Conservation (phyloP, 2,329 filamentous ascomycete species). For the Hypomyces perniciosus region DNA sequence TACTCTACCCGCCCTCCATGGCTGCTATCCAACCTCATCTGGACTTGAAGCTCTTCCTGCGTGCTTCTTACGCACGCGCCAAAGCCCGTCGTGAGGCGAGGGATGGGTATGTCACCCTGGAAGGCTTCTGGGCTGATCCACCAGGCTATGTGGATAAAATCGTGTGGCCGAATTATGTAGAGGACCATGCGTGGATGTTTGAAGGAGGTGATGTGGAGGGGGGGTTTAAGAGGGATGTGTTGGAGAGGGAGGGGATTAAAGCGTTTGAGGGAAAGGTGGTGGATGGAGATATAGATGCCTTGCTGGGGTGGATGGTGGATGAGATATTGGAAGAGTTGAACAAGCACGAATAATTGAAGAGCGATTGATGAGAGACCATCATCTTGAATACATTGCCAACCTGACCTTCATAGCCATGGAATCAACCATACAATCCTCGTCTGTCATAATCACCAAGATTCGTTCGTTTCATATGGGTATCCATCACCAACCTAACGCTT, state of each 20-base stretch:
- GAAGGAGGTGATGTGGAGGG: conserved; percentile 60
- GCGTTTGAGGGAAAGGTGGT: conserved; percentile 42
- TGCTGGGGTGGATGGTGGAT: conserved; percentile 64
- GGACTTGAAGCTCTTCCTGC: conserved; percentile 73
- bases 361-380: background rate
- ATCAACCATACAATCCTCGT: too few species aligned
- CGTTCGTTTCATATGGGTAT: background rate
- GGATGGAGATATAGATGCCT: conserved; percentile 54
- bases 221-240: conserved; percentile 39
- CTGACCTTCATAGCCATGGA: too few species aligned
- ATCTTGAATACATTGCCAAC: too few species aligned
- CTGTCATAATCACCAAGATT: too few species aligned
- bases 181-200: conserved; percentile 77
- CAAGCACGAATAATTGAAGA: conserved; percentile 12
- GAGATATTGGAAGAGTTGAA: conserved; percentile 47
- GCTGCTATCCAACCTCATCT: conserved; percentile 54
- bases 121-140: conserved; percentile 94
- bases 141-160: conserved; percentile 90
- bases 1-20: conserved; percentile 62
- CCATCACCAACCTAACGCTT: background rate
- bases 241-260: conserved; percentile 39
- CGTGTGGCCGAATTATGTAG: conserved; percentile 92
- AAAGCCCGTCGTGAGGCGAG: conserved; percentile 61
- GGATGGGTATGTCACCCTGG: conserved; percentile 70
- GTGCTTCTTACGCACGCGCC: conserved; percentile 58